phyloP scores from a whole-genome alignment of 2,329 filamentous ascomycete genomes.

The Colletotrichum sp. region DNA sequence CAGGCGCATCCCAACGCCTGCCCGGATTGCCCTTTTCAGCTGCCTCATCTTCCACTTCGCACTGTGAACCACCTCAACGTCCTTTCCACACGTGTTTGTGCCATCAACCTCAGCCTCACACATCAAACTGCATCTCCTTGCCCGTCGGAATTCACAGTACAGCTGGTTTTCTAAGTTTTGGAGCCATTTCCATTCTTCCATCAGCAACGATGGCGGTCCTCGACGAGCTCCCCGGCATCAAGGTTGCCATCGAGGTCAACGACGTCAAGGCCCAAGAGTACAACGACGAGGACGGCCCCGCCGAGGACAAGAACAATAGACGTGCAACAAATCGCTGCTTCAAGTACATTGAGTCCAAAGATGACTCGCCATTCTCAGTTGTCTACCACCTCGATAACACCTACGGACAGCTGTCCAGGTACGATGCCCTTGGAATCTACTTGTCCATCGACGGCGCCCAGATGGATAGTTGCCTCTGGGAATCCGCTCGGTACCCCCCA shows the following conservation, averaged over 20 bases:
- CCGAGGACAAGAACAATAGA: background rate
- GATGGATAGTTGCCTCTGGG: background rate
- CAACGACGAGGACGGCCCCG: slow-evolving; percentile 13
- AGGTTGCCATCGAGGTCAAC: slow-evolving; percentile 26
- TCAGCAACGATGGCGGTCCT: slow-evolving; percentile 27
- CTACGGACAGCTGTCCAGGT: slow-evolving; percentile 8
- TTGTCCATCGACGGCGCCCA: slow-evolving; percentile 23
- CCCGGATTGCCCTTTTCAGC: background rate
- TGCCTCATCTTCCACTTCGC: background rate
- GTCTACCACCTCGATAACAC: slow-evolving; percentile 9
- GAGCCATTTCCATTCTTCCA: background rate
- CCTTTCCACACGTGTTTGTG: background rate
- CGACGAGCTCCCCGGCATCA: slow-evolving; percentile 23
- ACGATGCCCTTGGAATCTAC: slow-evolving; percentile 15
- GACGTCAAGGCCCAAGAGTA: slow-evolving; percentile 24
- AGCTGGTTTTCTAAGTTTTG: background rate
- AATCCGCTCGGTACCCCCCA: background rate
- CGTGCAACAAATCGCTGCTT: background rate
- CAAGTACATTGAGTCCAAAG: slow-evolving; percentile 26
- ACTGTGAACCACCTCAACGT: background rate
- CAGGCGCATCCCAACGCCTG: background rate
- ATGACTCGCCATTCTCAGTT: slow-evolving; percentile 22
- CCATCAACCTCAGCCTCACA: background rate
- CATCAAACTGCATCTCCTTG: background rate
- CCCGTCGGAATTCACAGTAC: background rate